Percentiles rank a stretch among this genome's conserved stretches.
Evolutionary conservation across 176 grass and related monocot genomes (phyloP).

Genomic region (Aegilops longissima): DNA sequence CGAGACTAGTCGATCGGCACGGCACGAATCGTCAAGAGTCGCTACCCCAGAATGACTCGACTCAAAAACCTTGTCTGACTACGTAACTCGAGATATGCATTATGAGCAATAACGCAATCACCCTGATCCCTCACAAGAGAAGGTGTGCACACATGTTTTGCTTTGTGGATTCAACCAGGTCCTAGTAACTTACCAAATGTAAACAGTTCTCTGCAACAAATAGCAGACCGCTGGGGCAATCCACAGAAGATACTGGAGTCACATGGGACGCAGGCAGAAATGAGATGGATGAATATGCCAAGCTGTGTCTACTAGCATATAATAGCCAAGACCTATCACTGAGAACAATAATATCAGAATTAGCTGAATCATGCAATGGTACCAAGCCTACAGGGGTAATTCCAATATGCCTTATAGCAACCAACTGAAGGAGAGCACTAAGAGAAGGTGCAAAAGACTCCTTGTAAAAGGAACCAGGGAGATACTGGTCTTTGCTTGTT

Average conservation of each 20-base stretch:
- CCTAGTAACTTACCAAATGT: slow-evolving; percentile 69
- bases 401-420: slow-evolving; percentile 86
- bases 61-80: not conserved
- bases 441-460: slow-evolving; percentile 32
- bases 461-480: slow-evolving; percentile 41
- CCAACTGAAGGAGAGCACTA: slow-evolving; percentile 67
- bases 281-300: slow-evolving; percentile 94
- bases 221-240: slow-evolving; percentile 85
- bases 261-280: slow-evolving; percentile 96
- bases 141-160: not conserved
- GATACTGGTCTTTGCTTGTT: slow-evolving; percentile 32
- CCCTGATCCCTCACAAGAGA: not conserved
- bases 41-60: no score
- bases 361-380: slow-evolving; percentile 66
- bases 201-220: slow-evolving; percentile 97
- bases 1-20: no score
- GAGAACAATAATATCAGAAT: slow-evolving; percentile 86
- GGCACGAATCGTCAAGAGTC: no score
- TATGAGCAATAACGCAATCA: not conserved
- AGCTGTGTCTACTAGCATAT: slow-evolving; percentile 79
- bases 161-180: slow-evolving; percentile 15
- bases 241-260: slow-evolving; percentile 73
- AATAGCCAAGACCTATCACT: slow-evolving; percentile 95
- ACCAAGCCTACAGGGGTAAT: slow-evolving; percentile 86
- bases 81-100: not conserved